Base-by-base conservation (phyloP, 306 rosid genomes). In the Quercus berberidifolia region DNA sequence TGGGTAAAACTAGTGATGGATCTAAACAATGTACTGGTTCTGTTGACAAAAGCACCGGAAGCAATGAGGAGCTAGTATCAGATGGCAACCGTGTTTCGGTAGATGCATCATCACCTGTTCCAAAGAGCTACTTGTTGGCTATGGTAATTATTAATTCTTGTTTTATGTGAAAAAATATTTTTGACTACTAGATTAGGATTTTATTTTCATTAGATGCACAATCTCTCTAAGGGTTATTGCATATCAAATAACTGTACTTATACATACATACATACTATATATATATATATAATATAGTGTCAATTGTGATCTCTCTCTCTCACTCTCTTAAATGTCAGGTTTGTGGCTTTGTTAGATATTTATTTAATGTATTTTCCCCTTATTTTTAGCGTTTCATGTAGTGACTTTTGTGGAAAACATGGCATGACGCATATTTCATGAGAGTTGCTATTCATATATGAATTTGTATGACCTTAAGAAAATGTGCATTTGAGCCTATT, bases 101-200 rank as follows among this genome's bases (percentile, higher is more conserved):
- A 75, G 73, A 76, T 57, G 79, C 64, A 71, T 68, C 81, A 28
- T 68, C 78, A n/a, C 77, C 89, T 69, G 76, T 76, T 86, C 77
- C 55, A 74, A 76, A 82, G 80, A 84, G 85, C 80, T 92, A 94
- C 87, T 87, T 95, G 88, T 88, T 95, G 83, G 85, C 58, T 79
- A 83, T 81, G 98, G 99, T 95, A 91, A 76, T 84, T 59, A 72
- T 74, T 74, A 62, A 54, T 62, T 41, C 52, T 86, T 87, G 30
- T 60, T 67, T 20, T 49, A 10, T 11, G 21, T 55, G 3, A 26
- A 54, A 18, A 54, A 54, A 10, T 23, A 18, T 28, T 73, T 14
- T 28, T 46, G 64, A 15, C 62, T 46, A 23, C 25, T 26, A 18
- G 38, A 54, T 52, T 73, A 5, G 57, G 30, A 14, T 4, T 21